Evolutionary conservation across 2,329 filamentous ascomycete genomes (phyloP), one percentile per base, ranked within the genome.

Genomic region (Ophiostoma himal-ulmi): DNA sequence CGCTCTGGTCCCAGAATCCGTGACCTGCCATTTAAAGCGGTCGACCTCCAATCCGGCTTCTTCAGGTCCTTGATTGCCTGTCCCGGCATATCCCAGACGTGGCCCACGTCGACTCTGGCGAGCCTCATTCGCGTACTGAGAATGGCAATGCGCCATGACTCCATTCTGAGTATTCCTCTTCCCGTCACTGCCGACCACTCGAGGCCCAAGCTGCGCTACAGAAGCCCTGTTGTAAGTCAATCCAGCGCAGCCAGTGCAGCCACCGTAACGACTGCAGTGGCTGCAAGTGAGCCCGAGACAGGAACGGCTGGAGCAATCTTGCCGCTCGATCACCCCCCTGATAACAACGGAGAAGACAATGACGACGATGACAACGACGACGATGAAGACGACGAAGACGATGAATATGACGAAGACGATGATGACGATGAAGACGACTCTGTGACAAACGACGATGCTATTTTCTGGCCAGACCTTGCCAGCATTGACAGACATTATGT

Each of bases 321-420:
- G 4, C 5, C n/a, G 44, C 17, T 48, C 7, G 17, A 48, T 20
- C 20, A 7, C n/a, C 2, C 5, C 5, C 17, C 17, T 6, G 44
- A 48, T 48, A 20, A n/a, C 5, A 20, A 48, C 5, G 26, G 5
- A 30, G 30, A 30, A 30, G 30, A 26, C 54, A 22, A 30, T 5
- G 67, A 36, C 6, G 60, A 62, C 13, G 60, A 44, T 26, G 69
- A 44, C 8, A 30, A 67, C 22, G 44, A 67, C 37, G 54, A 44
- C 30, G 30, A 65, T 10, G 54, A 34, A 26, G 41, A 17, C 3
- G 48, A 57, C 26, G 67, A 30, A 20, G 52, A 57, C 17, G 52
- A 67, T 41, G 8, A 36, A 36, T 17, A 66, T 4, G 34, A 39
- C 1, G 20, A 37, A 13, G 17, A 66, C 3, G 34, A 87, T 17